Evolutionary conservation across 1,139 yeast species (phyloP).

Genomic region (Kurtzmaniella quercitrusa): DNA sequence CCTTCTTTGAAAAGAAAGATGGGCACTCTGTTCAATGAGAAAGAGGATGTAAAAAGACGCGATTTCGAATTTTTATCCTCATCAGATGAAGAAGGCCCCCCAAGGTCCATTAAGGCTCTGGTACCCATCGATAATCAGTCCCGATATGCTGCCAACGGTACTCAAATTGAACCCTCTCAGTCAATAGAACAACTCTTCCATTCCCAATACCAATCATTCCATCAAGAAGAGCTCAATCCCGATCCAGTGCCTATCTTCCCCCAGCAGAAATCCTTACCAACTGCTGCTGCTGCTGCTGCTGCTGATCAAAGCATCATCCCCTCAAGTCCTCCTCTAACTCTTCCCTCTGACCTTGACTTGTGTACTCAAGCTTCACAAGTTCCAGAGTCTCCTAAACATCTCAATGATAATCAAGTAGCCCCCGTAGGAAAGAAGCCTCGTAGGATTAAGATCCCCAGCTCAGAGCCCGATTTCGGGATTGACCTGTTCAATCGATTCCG

Average conservation of each 20-base stretch:
- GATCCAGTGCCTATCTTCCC: neutral
- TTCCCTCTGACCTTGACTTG: conserved; percentile 2
- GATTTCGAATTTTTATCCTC: conserved; percentile 16
- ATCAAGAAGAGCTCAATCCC: conserved; percentile 11
- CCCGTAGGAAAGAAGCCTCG: conserved; percentile 1
- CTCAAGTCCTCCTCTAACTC: neutral
- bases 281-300: too few relatives aligned
- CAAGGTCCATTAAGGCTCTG: conserved; percentile 6
- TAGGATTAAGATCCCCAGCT: conserved; percentile 19
- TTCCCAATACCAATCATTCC: conserved; percentile 22
- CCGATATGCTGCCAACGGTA: neutral
- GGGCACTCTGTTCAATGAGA: conserved; percentile 46
- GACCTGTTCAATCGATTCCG: conserved; percentile 41
- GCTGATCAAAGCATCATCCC: neutral
- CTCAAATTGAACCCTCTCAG: neutral
- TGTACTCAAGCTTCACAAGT: conserved; percentile 6
- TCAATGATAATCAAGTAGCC: neutral
- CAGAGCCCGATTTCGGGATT: conserved; percentile 46
- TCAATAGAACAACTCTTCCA: conserved; percentile 15
- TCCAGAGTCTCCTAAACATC: conserved; percentile 1
- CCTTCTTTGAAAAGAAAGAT: conserved; percentile 41
- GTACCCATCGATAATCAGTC: conserved; percentile 9
- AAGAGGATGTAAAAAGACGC: conserved; percentile 38
- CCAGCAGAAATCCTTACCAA: neutral
- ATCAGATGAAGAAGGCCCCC: conserved; percentile 5